These are phyloP conservation scores for Quercus phellos DNA, from an alignment of 331 rosid species.

Conservation along the genomic window DNA sequence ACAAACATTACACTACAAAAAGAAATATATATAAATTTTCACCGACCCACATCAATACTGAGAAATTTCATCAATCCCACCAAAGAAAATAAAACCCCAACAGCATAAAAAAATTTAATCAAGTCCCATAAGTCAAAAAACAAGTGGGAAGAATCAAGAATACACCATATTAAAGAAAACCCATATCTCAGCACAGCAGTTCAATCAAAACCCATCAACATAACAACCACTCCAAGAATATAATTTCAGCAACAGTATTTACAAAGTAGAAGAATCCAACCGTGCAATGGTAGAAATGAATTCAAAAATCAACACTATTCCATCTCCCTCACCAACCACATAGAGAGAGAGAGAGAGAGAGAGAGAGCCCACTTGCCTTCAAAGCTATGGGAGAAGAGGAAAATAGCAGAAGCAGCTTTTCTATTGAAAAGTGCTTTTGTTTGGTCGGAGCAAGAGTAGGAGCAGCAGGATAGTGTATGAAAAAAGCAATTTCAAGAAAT, in stretches of 20 bases:
- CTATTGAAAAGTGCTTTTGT: not conserved
- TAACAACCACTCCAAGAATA: not conserved
- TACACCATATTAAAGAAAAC: not conserved
- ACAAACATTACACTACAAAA: not conserved
- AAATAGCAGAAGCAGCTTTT: conserved; percentile 15
- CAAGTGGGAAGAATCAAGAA: not conserved
- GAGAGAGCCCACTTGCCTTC: not conserved
- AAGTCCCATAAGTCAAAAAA: not conserved
- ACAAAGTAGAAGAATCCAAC: not conserved
- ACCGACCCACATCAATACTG: not conserved
- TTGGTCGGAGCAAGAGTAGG: not conserved
- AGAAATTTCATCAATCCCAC: not conserved
- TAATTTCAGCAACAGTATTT: not conserved
- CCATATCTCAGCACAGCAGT: conserved; percentile 5
- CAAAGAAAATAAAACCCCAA: not conserved
- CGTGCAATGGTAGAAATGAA: conserved; percentile 6
- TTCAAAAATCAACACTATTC: conserved; percentile 14
- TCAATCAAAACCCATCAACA: not conserved
- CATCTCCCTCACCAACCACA: not conserved
- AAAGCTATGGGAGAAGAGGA: not conserved
- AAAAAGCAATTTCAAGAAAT: not conserved
- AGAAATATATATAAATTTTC: not conserved
- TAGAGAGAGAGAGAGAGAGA: not conserved
- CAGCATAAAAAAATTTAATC: not conserved
- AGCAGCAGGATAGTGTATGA: not conserved